These are phyloP conservation scores for Tulasnella calospora DNA, from an alignment of 768 basidiomycete species.

Conservation along the genomic window DNA sequence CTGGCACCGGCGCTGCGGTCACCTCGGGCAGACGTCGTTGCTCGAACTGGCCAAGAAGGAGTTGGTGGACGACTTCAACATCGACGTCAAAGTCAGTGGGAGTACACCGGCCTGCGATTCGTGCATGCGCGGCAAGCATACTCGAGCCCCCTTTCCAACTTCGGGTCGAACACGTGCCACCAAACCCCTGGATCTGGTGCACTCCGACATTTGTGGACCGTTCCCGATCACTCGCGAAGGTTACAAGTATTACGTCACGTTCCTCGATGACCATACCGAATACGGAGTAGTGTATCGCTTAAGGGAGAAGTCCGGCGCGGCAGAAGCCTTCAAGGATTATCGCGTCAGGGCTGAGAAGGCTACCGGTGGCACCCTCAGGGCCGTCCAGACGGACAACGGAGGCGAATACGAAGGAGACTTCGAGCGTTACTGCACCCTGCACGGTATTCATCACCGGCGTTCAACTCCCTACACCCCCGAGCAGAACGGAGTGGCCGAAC, in stretches of 20 bases:
- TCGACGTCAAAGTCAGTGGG: no score
- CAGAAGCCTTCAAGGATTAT: background rate
- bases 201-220: background rate
- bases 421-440: background rate
- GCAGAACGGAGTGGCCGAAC: conserved; percentile 9
- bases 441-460: background rate
- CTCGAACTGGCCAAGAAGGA: no score
- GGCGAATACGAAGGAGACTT: background rate
- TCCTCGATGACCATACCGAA: background rate
- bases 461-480: background rate
- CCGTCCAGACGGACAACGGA: background rate
- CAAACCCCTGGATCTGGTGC: background rate
- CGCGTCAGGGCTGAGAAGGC: background rate
- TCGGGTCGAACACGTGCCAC: background rate
- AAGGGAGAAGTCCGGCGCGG: background rate
- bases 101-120: background rate
- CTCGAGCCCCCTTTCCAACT: background rate
- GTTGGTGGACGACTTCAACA: no score
- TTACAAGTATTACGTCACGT: background rate
- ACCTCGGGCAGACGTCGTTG: no score
- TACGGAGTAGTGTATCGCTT: background rate
- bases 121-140: background rate
- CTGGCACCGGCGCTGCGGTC: no score
- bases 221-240: background rate
- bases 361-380: background rate